phyloP scores from a whole-genome alignment of 2,329 filamentous ascomycete genomes.

The Nothophoma quercina region DNA sequence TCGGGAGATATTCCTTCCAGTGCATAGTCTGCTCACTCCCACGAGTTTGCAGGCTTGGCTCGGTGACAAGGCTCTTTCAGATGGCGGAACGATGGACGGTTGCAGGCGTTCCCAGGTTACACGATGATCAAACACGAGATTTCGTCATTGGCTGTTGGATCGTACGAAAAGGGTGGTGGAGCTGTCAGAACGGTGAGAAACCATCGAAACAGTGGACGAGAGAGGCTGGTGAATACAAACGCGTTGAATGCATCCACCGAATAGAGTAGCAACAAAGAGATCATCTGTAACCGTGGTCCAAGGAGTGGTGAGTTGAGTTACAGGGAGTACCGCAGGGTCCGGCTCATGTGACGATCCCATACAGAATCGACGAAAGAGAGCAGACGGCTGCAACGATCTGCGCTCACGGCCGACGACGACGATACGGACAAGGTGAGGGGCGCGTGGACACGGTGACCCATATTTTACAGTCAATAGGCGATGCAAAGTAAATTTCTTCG shows the following conservation, averaged over 20 bases:
- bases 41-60: slow-evolving; percentile 22
- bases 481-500: slow-evolving; percentile 5
- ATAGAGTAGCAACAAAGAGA: slow-evolving; percentile 11
- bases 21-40: slow-evolving; percentile 14
- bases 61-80: slow-evolving; percentile 17
- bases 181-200: slow-evolving; percentile 2
- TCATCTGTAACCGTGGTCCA: slow-evolving; percentile 11
- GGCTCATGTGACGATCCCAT: slow-evolving; percentile 35
- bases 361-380: slow-evolving; percentile 29
- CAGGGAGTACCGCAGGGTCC: slow-evolving; percentile 37
- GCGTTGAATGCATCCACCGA: slow-evolving; percentile 2
- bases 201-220: neutral
- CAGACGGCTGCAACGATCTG: slow-evolving; percentile 29
- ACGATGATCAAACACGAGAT: slow-evolving; percentile 31
- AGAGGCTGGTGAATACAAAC: slow-evolving; percentile 4
- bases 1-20: slow-evolving; percentile 25
- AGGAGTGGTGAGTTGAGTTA: slow-evolving; percentile 12
- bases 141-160: slow-evolving; percentile 17
- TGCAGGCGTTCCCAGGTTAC: slow-evolving; percentile 20
- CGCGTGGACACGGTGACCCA: slow-evolving; percentile 19
- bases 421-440: slow-evolving; percentile 26
- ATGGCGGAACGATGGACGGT: slow-evolving; percentile 21
- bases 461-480: slow-evolving; percentile 15
- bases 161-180: neutral
- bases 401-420: slow-evolving; percentile 24